Conservation (phyloP, 2,329 filamentous ascomycete species). For the Aureobasidium vineae region DNA sequence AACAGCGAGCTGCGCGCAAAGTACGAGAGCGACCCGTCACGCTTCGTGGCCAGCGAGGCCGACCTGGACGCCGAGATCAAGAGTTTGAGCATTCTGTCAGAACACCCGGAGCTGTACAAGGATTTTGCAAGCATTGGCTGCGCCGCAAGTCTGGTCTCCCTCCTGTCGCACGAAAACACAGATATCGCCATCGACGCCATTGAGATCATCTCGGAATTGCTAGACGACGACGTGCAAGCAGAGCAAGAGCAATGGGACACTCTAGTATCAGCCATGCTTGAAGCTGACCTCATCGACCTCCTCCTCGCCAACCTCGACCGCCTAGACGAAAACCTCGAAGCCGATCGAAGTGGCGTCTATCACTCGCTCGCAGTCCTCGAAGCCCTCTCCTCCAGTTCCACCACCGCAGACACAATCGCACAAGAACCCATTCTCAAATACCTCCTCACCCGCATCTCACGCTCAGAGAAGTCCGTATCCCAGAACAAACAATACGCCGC, state of each 20-base stretch:
- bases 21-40: slow-evolving; percentile 74
- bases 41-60: slow-evolving; percentile 81
- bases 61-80: slow-evolving; percentile 90
- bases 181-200: slow-evolving; percentile 92
- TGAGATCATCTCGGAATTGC: slow-evolving; percentile 85
- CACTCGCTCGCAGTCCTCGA: slow-evolving; percentile 79
- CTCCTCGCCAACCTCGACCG: slow-evolving; percentile 75
- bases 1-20: slow-evolving; percentile 88
- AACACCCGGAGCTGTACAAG: slow-evolving; percentile 78
- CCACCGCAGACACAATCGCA: slow-evolving; percentile 69
- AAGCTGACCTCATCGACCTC: slow-evolving; percentile 69
- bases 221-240: slow-evolving; percentile 86
- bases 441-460: slow-evolving; percentile 72
- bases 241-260: slow-evolving; percentile 76
- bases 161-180: slow-evolving; percentile 93
- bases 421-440: slow-evolving; percentile 70
- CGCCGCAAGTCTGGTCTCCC: slow-evolving; percentile 68
- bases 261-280: slow-evolving; percentile 62
- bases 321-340: slow-evolving; percentile 69
- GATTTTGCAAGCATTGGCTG: slow-evolving; percentile 72
- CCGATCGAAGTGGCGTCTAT: slow-evolving; percentile 82
- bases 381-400: slow-evolving; percentile 71
- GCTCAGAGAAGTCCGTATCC: slow-evolving; percentile 61
- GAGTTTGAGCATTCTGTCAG: slow-evolving; percentile 76
- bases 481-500: slow-evolving; percentile 97